phyloP scores from a whole-genome alignment of 805 yeast genomes.

The Jamesozyma spencerorum region DNA sequence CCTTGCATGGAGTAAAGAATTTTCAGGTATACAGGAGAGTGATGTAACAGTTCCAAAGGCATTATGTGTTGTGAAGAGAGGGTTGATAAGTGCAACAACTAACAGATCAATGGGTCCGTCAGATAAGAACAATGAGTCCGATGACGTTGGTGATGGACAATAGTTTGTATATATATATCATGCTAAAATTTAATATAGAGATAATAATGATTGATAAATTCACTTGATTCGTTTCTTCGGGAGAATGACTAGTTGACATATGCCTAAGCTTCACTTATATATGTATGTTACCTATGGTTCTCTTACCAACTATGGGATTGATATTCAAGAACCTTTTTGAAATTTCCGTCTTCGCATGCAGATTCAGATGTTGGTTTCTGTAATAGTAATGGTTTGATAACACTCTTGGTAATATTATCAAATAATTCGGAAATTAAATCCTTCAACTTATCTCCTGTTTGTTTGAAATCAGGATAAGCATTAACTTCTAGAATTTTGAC shows the following conservation, averaged over 20 bases:
- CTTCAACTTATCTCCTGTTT: slow-evolving; percentile 76
- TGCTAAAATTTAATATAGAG: not conserved
- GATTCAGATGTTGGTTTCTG: slow-evolving; percentile 6
- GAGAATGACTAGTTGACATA: too few relatives aligned
- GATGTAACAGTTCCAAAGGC: slow-evolving; percentile 33
- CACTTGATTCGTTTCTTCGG: not conserved
- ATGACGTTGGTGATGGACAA: slow-evolving; percentile 4
- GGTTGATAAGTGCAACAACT: slow-evolving; percentile 30
- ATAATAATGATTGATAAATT: not conserved
- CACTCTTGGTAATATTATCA: slow-evolving; percentile 40
- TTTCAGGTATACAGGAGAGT: slow-evolving; percentile 54
- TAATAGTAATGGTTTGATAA: slow-evolving; percentile 43
- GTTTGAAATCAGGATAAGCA: slow-evolving; percentile 93
- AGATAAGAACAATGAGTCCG: slow-evolving; percentile 3
- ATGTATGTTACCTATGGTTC: slow-evolving; percentile 1
- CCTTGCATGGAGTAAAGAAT: slow-evolving; percentile 77
- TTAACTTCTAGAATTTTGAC: slow-evolving; percentile 76
- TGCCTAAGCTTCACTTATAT: not conserved
- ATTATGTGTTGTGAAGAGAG: slow-evolving; percentile 29
- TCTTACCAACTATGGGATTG: slow-evolving; percentile 31
- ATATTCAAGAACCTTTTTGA: slow-evolving; percentile 35
- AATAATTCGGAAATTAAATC: slow-evolving; percentile 57
- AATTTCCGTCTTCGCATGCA: slow-evolving; percentile 10
- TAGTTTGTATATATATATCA: not conserved
- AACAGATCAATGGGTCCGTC: slow-evolving; percentile 21